Base-by-base conservation (phyloP, 768 basidiomycete genomes). In the Goffeauzyma gilvescens region DNA sequence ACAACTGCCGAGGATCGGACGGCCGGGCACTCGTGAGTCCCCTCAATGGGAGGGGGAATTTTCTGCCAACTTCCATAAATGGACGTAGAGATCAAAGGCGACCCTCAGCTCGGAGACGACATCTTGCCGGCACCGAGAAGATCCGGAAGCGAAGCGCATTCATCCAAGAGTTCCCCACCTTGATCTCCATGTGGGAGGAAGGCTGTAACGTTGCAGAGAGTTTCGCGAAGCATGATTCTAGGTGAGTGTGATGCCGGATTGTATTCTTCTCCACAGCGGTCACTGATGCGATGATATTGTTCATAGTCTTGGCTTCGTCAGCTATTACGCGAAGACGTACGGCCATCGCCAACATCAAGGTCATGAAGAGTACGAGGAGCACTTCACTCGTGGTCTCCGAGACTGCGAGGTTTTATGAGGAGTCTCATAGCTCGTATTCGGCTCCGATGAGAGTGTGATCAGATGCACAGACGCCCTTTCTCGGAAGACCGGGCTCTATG, bases 381-480 rank as follows among this genome's bases (percentile, higher is more conserved):
- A 42, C 17, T 34, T 32, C 21, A 32, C 3, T 14, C 41, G 31
- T 2, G 41, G 41, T 6, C 9, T 42, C 30, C 13, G 13, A 10
- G 30, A 40, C 22, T 40, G 38, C 31, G 17, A 40, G 25, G 4
- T 6, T 20, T 20, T 14, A 5, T 40, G n/a, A n/a, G n/a, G n/a
- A 59, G 50, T 51, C 55, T 0, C 32, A 26, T 14, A 41, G 14
- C 3, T 20, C 31, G 10, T 58, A 22, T 50, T 83, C 78, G 2
- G 73, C 75, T 24, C 73, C 75, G 10, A 96, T 68, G 2, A 79
- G 78, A 44, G 84, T 69, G 57, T 93, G 90, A 63, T 95, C 90
- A 52, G 79, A 82, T 8, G 81, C 81, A 54, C 78, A 81, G 34
- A 90, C 66, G 12, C 73, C 75, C 50, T 72, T 72, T 55, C 74